Base-by-base conservation (phyloP, 2,329 filamentous ascomycete species). In the Penicillium sp. region DNA sequence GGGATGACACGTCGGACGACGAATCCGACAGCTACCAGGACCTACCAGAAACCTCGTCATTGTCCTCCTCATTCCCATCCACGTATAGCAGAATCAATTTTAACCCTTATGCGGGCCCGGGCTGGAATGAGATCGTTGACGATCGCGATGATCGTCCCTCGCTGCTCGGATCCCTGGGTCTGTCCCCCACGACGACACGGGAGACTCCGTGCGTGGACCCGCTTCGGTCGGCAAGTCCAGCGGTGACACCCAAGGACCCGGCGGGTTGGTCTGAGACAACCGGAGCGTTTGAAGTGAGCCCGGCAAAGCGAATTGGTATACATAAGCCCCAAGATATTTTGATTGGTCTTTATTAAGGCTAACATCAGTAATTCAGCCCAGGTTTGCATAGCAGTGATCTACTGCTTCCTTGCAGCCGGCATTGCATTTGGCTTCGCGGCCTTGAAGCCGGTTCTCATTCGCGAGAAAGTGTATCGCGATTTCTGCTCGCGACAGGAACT, bases 381-480 rank as follows among this genome's bases (percentile, higher is more conserved):
- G 76, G 84, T 93, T n/a, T 75, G 76, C 42, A 78, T 84, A 47
- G 88, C 87, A 6, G 85, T 90, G 1, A 65, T 90, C 11, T 90
- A 89, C 71, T 93, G 90, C 73, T 82, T 93, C 35, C 81, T 96
- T 55, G 87, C 90, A 3, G 88, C 92, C 3, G 92, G 91, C 2
- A 80, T 92, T 44, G 87, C 93, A 19, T 95, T 95, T 74, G 90
- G 90, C 35, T 95, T 91, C 74, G 90, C 90, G 24, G 90, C 91
- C 13, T 79, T 96, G 61, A 96, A 95, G 71, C 90, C 90, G 0
- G 85, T 95, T 14, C 79, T 95, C 33, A 87, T 93, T 59, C 75
- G 79, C n/a, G 87, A 92, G 71, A 86, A 86, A 8, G 88, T 90
- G 16, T 93, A 93, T 74, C 79, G 80, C 50, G 80, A 88, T 49